Percentiles rank a stretch among this genome's conserved stretches.
phyloP scores from a whole-genome alignment of 345 rosid species.

The Brassica rapa region DNA sequence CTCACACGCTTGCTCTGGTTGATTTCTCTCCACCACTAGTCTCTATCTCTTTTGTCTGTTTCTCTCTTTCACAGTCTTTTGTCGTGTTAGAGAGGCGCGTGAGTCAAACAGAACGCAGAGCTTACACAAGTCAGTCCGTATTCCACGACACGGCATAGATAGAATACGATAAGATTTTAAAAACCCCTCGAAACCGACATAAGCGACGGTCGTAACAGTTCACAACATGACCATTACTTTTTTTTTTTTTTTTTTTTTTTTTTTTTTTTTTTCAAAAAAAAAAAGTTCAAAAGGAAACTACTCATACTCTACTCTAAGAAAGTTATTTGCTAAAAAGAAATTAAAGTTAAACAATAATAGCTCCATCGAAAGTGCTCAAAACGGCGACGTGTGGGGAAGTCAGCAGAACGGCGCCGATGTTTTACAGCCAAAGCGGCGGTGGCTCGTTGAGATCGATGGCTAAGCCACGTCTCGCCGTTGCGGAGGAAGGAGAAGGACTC shows the following conservation, averaged over 20 bases:
- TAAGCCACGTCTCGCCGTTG: slow-evolving; percentile 62
- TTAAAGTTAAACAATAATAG: slow-evolving; percentile 16
- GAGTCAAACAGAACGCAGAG: slow-evolving; percentile 32
- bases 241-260: too few species aligned
- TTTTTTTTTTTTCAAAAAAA: too few species aligned
- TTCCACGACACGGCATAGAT: slow-evolving; percentile 33
- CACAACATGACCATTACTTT: neutral
- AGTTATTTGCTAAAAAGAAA: slow-evolving; percentile 9
- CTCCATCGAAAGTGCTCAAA: slow-evolving; percentile 11
- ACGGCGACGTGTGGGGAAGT: slow-evolving; percentile 15
- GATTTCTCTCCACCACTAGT: slow-evolving; percentile 22
- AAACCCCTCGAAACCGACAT: slow-evolving; percentile 36
- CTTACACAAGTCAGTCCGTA: slow-evolving; percentile 40
- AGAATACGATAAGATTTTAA: slow-evolving; percentile 3
- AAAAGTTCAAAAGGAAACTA: slow-evolving; percentile 9
- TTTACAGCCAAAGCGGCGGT: slow-evolving; percentile 85
- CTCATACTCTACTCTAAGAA: slow-evolving; percentile 3
- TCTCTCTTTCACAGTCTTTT: slow-evolving; percentile 28
- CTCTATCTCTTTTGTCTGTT: slow-evolving; percentile 29
- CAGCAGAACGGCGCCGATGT: neutral
- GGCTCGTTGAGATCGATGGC: slow-evolving; percentile 96
- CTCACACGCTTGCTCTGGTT: slow-evolving; percentile 56
- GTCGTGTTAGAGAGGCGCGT: slow-evolving; percentile 39
- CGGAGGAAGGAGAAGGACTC: slow-evolving; percentile 25
- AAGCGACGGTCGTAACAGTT: slow-evolving; percentile 29